Percentiles rank a stretch among this genome's conserved stretches.
Conservation (phyloP, 805 yeast species). For the Zygoascus flipseniorum region DNA sequence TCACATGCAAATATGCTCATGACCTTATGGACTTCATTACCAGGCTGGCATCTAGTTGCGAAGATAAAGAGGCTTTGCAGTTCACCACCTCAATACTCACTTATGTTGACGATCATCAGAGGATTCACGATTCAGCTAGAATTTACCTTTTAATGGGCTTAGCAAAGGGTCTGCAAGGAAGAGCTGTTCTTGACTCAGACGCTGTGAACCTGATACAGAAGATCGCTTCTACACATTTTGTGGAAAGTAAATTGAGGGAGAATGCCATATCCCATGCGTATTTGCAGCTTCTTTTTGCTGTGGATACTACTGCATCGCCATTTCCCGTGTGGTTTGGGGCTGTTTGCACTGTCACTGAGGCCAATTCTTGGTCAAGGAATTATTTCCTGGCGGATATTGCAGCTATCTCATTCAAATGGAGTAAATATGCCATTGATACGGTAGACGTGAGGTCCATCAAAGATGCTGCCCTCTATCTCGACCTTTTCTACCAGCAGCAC, state of each 20-base stretch:
- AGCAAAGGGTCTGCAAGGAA: conserved; percentile 38
- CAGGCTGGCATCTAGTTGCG: conserved; percentile 28
- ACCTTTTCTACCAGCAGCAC: neutral
- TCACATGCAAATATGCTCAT: conserved; percentile 51
- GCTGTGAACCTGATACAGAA: conserved; percentile 20
- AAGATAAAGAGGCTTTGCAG: conserved; percentile 21
- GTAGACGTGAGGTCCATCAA: neutral
- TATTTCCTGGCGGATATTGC: neutral
- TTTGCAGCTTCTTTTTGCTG: conserved; percentile 11
- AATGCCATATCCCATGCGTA: conserved; percentile 5
- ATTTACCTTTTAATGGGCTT: conserved; percentile 53
- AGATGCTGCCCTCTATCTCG: neutral
- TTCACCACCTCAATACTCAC: conserved; percentile 31
- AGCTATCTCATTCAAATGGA: neutral
- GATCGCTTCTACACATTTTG: conserved; percentile 1
- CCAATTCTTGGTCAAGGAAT: neutral
- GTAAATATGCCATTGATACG: neutral
- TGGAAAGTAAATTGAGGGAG: conserved; percentile 16
- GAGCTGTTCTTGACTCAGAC: conserved; percentile 16
- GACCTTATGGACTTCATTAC: conserved; percentile 39
- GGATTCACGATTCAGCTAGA: conserved; percentile 63
- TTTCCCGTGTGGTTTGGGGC: neutral
- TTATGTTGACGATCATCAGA: conserved; percentile 39
- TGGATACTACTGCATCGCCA: neutral
- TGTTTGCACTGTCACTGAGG: neutral